Base-by-base conservation (phyloP, 257 asterid genomes). In the Ocimum tenuiflorum region DNA sequence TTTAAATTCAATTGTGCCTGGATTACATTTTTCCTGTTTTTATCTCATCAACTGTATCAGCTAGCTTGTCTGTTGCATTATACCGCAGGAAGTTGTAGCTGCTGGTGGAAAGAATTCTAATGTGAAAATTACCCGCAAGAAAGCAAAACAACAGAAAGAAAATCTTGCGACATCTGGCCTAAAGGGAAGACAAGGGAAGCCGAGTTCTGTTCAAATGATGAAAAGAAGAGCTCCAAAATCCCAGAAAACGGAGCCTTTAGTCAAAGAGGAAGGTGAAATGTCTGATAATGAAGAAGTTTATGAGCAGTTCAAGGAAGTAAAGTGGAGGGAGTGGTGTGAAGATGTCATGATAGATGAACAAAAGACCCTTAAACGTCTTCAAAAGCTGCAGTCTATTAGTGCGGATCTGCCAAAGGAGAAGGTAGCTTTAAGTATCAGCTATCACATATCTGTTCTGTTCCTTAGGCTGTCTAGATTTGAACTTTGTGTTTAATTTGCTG, bases 191-290 rank as follows among this genome's bases (percentile, higher is more conserved):
- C n/a, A n/a, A n/a, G n/a, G n/a, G n/a, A n/a, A n/a, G n/a, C n/a
- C n/a, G n/a, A n/a, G n/a, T n/a, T n/a, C n/a, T 55, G 70, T 63
- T 63, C 88, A 83, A 68, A 66, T 43, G 60, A 78, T 73, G 55
- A 86, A 57, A 78, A 80, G 56, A 66, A 85, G 85, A 73, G 76
- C 85, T 63, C 45, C 83, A 27, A 91, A 78, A 74, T 75, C 88
- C 58, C 95, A 85, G 74, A 94, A 86, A 80, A 77, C 59, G 35
- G 97, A 88, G 74, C 86, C 89, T 43, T 77, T 90, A 75, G 91
- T 87, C 63, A 94, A 94, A 84, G 99, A 94, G 84, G 99, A 94
- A 77, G 99, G 99, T 65, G 99, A 94, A 79, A 94, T 94, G 97
- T 94, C 99, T 39, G 97, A 85, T 59, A 81, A 79, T 65, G 99